Base-by-base conservation (phyloP, 1,139 yeast species). In the Geotrichum aggregatum region DNA sequence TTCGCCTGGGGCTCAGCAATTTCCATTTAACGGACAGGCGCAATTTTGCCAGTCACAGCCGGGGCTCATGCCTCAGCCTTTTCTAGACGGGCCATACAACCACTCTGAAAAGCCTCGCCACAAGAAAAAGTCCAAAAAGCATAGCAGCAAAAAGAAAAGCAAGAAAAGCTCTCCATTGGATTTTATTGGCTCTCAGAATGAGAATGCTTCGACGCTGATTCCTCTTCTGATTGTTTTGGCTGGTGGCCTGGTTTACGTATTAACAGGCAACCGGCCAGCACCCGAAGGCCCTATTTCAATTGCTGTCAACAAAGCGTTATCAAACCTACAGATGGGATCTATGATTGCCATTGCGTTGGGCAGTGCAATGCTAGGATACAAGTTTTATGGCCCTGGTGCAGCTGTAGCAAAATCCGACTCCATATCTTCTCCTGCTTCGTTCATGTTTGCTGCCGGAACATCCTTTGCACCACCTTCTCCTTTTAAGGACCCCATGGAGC, bases 281-380 rank as follows among this genome's bases (percentile, higher is more conserved):
- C 47, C 42, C 10, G 46, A 42, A 8, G 54, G 54, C 4, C 54
- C 54, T 13, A 46, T 50, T 26, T 40, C 50, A 11, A 50, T 44
- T 7, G 45, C 36, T n/a, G 24, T 50, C 19, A 42, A 50, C 41
- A 45, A 31, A 28, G 30, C 44, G 11, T 33, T 50, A 2, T 21
- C 39, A 22, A 50, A 50, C 42, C 14, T 50, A 8, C 54, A 50
- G 43, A 31, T 46, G 13, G 30, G 48, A n/a, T 38, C 54, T n/a
- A 14, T 41, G 11, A 18, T 41, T 33, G 33, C 41, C n/a, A 34
- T 47, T 21, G 16, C 40, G 5, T 19, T 26, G 10, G 22, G 44
- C 41, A 35, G 36, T 7, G 34, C 46, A 11, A 24, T 47, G 14
- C 10, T 47, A 21, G 45, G 26, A 13, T 47, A 19, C 3, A 22